Conservation (phyloP, 1,284 basidiomycete species). For the Ceratobasidium sp. region DNA sequence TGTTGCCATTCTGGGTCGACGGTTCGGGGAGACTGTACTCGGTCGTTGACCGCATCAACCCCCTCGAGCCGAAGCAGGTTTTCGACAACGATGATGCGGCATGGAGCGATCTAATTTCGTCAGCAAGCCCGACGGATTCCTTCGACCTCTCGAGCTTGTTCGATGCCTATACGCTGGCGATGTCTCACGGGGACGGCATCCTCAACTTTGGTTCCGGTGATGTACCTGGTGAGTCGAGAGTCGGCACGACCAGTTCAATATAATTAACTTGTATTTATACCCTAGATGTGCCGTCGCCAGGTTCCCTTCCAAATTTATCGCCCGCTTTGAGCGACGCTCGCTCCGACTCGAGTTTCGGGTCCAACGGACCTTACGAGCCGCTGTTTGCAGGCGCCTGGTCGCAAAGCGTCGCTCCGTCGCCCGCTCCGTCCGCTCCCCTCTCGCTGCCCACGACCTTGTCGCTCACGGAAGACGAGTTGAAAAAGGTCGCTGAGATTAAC, state of each 20-base stretch:
- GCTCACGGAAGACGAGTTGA: not conserved
- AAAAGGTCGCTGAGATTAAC: not conserved
- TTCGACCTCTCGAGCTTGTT: not conserved
- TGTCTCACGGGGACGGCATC: not conserved
- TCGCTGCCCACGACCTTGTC: not conserved
- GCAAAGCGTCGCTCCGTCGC: no score
- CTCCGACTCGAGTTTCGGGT: not conserved
- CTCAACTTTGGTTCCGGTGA: no score
- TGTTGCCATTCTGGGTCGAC: not conserved
- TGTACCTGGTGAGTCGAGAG: not conserved
- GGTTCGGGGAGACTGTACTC: not conserved
- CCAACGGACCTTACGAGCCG: not conserved
- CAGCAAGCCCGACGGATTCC: not conserved
- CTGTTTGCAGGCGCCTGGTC: not conserved
- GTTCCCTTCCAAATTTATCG: not conserved
- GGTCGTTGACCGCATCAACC: not conserved
- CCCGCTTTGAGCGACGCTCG: not conserved
- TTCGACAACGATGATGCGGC: not conserved
- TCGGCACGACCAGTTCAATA: not conserved
- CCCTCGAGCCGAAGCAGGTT: not conserved
- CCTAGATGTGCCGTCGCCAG: not conserved
- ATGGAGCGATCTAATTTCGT: not conserved
- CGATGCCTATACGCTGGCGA: not conserved
- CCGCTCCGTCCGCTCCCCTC: not conserved
- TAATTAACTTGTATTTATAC: not conserved